Base-by-base conservation (phyloP, 305 asterid genomes). In the Caryopteris hybrid region DNA sequence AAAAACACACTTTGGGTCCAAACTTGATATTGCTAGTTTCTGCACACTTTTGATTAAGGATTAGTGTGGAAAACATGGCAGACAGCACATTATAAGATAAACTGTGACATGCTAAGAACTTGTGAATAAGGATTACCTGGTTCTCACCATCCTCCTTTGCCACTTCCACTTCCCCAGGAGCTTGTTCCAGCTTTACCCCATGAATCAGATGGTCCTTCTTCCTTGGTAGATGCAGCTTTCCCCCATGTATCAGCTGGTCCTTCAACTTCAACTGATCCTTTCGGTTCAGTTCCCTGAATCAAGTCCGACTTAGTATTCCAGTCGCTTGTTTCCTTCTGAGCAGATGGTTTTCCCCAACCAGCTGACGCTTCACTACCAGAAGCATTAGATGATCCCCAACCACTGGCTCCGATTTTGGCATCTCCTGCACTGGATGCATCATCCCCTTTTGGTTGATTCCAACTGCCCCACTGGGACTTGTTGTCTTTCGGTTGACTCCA, bases 111-210 rank as follows among this genome's bases (percentile, higher is more conserved):
- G 69, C 18, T 12, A 43, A 5, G 74, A 34, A 43, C 6, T 31
- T 41, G 41, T 6, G 10, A 34, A 4, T 8, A 38, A 58, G 47
- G 62, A 59, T 72, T 79, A 85, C 91, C 91, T 61, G 17, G 50
- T 42, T 55, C 61, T 81, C 75, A 85, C 90, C 90, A 83, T 53
- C 91, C 95, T 66, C 91, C 84, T 70, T 77, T 76, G 71, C 79
- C 80, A 55, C 79, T 68, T 50, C 83, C 94, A 74, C 73, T 78
- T 16, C 73, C 80, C 84, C 81, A 67, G 46, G 82, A 29, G 62
- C 78, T 65, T 14, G 59, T 8, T 43, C 78, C 74, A 46, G 83
- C 68, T 50, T 78, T 77, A 56, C 77, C 76, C 79, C 81, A 78
- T 13, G 71, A 4, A 38, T 58, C 77, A 50, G 84, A 74, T 27